Base-by-base conservation (phyloP, 2,329 filamentous ascomycete species). In the Falciphora oryzae region DNA sequence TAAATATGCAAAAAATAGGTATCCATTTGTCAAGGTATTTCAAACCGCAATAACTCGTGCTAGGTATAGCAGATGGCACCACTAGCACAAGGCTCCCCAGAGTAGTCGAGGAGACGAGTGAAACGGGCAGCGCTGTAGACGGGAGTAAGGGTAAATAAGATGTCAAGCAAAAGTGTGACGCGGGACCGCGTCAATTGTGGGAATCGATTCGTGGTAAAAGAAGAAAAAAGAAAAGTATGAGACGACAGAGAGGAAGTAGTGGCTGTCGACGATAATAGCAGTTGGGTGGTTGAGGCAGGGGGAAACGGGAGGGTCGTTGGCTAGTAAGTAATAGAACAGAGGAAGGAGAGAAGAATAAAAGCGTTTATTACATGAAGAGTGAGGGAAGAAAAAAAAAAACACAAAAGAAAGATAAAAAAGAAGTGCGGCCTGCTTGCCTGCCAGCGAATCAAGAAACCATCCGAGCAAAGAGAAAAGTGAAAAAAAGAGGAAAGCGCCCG, bases 401-500 rank as follows among this genome's bases (percentile, higher is more conserved):
- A 65, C 28, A 62, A 50, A 59, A 53, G 29, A 18, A 61, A 61
- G 61, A 59, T 59, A 29, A 62, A 50, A 50, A 59, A 31, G 10
- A 38, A 59, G 38, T 28, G 29, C n/a, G 57, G 44, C 60, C 60
- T 31, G 60, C 27, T 50, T 62, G 60, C 27, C 28, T 53, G 14
- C 25, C 60, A 31, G 27, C 29, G 57, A 58, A 58, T 58, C n/a
- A 58, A 58, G 38, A 62, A 56, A 25, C 38, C 28, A 16, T 38
- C 60, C 27, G 38, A 38, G 44, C n/a, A 18, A 32, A 16, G 61
- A 57, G 67, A 59, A 57, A 63, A 50, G 71, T 69, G 71, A 73
- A 71, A 64, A 70, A 73, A 72, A 71, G 66, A 63, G 66, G 69
- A 70, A 68, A 68, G 6, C 38, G 4, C 60, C 38, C 16, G 44